Base-by-base conservation (phyloP, 768 basidiomycete genomes). In the Termitomyces sp. region DNA sequence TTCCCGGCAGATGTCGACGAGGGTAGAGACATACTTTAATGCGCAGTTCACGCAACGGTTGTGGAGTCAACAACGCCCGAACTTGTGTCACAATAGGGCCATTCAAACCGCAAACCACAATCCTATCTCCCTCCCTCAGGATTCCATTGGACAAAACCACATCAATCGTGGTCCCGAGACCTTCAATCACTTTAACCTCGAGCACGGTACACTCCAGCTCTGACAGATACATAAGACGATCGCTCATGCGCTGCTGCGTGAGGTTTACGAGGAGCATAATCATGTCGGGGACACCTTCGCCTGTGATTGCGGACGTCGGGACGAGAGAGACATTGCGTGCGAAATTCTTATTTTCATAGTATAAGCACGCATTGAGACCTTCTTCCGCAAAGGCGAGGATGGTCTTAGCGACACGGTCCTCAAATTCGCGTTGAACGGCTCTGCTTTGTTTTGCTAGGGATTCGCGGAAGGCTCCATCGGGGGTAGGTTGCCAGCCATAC, bases 251-350 rank as follows among this genome's bases (percentile, higher is more conserved):
- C 74, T 97, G 89, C 70, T 98, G 96, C 15, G 96, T 98, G 53
- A 98, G 81, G 70, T 97, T 95, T 73, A 98, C 84, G 67, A 99
- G 85, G 28, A 99, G 80, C 91, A 95, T 92, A 75, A 99, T 94
- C 96, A 99, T 96, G 75, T 98, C 97, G 30, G 97, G 97, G 11
- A 99, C 81, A 70, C 97, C 97, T 74, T 99, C 97, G 55, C 96
- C 97, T 3, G 96, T 98, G 71, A 97, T 86, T 35, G 97, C 97
- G 54, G 97, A 98, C 5, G 96, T 98, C 31, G 97, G 96, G 12
- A 99, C 96, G 49, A 99, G 80, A 2, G 96, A 98, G 58, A 99
- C 94, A 63, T 93, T 95, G 58, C 89, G 83, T 53, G 86, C 91
- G 60, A 97, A 87, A 73, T 82, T 94, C 78, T 92, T 96, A 84